Percentiles rank a stretch among this genome's conserved stretches.
Evolutionary conservation across 371 early-diverging fungal genomes (phyloP).

Genomic region (Umbelopsis sp.): DNA sequence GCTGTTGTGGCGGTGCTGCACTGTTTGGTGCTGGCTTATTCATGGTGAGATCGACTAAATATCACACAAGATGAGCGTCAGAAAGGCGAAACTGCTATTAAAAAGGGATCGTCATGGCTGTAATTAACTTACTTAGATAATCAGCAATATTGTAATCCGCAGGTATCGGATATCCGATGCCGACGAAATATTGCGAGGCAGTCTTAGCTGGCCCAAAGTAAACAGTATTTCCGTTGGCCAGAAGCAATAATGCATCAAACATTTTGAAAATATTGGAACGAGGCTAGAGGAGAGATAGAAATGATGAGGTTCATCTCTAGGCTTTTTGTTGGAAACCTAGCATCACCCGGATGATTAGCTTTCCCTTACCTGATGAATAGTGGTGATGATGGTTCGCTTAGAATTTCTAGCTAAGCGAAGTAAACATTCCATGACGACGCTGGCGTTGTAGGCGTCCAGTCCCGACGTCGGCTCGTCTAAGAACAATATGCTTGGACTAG

Average conservation of each 20-base stretch:
- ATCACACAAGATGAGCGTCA: background rate
- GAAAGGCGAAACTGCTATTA: too few species aligned
- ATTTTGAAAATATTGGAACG: slow-evolving; percentile 78
- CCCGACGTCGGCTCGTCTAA: slow-evolving; percentile 92
- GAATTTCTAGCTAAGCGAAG: slow-evolving; percentile 66
- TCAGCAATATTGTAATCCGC: slow-evolving; percentile 85
- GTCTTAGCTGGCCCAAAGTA: slow-evolving; percentile 64
- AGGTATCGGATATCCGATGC: slow-evolving; percentile 72
- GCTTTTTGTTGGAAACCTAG: background rate
- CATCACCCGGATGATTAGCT: background rate
- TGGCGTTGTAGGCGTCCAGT: slow-evolving; percentile 87
- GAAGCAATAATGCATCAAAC: slow-evolving; percentile 80
- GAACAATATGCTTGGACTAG: slow-evolving; percentile 83
- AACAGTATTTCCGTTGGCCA: slow-evolving; percentile 46
- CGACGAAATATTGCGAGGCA: slow-evolving; percentile 53
- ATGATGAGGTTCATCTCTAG: background rate
- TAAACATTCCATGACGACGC: slow-evolving; percentile 77
- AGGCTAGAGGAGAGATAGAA: slow-evolving; percentile 51
- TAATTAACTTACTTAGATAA: slow-evolving; percentile 48
- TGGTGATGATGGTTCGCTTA: slow-evolving; percentile 73
- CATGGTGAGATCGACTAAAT: slow-evolving; percentile 50
- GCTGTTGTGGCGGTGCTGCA: slow-evolving; percentile 13
- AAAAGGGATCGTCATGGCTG: too few species aligned
- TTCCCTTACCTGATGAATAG: slow-evolving; percentile 71
- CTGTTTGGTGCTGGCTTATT: slow-evolving; percentile 34